Base-by-base conservation (phyloP, 2,329 filamentous ascomycete genomes). In the Pestalotiopsis sp. region DNA sequence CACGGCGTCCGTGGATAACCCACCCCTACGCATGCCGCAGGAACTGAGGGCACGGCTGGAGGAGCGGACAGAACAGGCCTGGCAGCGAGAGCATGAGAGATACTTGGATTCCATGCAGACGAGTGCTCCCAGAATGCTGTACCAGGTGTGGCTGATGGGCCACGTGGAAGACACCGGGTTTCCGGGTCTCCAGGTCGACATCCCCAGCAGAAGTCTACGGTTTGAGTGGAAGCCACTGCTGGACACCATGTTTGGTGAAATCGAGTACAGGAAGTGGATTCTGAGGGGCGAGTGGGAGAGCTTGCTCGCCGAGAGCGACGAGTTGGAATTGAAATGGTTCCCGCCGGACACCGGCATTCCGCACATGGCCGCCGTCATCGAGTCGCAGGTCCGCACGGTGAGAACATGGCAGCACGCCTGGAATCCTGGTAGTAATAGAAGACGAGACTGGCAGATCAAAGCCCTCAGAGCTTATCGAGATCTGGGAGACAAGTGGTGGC, bases 241-340 rank as follows among this genome's bases (percentile, higher is more conserved):
- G 1, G 57, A 24, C 24, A 65, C 2, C 44, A 65, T 65, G 63
- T 65, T 65, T 48, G 63, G 63, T 7, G 63, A 65, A 7, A 65
- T 65, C n/a, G 63, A 65, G 63, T 56, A 65, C 26, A 22, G 63
- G 7, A 65, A 56, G 39, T 56, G 48, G 48, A 3, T 55, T 14
- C 39, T 65, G 3, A 44, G 40, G 11, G 39, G 24, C 5, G 40
- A 56, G 24, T 4, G 56, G 6, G 63, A 57, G 56, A 52, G n/a
- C 13, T 39, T 35, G 38, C 22, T 13, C 17, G 39, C 13, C 2
- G 10, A 30, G 20, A 22, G 11, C 38, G 61, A 22, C 13, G 61
- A 55, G 44, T n/a, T 9, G 7, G 40, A 14, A 48, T 52, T 17
- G 44, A n/a, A 20, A 52, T 17, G 20, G 9, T n/a, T 9, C 20